Evolutionary conservation across 805 yeast genomes (phyloP).

Genomic region (Wickerhamomyces tratensis): DNA sequence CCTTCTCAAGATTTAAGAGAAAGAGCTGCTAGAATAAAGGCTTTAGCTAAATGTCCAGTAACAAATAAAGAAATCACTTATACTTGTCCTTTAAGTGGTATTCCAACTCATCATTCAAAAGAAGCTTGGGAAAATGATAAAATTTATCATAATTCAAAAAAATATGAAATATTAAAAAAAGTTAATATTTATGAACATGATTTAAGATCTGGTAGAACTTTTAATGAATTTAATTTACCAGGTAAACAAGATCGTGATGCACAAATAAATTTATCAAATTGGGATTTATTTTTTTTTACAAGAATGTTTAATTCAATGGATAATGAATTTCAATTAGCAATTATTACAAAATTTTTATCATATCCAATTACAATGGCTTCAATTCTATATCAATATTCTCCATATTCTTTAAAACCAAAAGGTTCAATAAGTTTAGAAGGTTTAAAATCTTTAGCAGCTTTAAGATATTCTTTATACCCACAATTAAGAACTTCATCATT

Average conservation of each 20-base stretch:
- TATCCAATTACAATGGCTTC: conserved; percentile 89
- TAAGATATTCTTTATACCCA: conserved; percentile 85
- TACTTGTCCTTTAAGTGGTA: conserved; percentile 90
- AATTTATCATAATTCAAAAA: conserved; percentile 57
- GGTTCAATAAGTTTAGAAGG: conserved; percentile 92
- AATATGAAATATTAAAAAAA: conserved; percentile 67
- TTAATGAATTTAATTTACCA: conserved; percentile 95
- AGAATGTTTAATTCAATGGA: conserved; percentile 94
- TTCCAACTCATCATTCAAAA: conserved; percentile 88
- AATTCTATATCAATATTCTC: conserved; percentile 74
- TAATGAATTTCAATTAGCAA: conserved; percentile 91
- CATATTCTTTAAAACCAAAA: conserved; percentile 70
- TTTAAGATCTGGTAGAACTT: conserved; percentile 83
- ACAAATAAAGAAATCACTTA: conserved; percentile 71
- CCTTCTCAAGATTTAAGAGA: conserved; percentile 83
- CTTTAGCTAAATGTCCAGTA: conserved; percentile 85
- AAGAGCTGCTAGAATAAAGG: conserved; percentile 84
- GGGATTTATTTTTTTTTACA: conserved; percentile 93
- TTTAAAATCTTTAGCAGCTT: conserved; percentile 84
- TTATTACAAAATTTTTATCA: conserved; percentile 87
- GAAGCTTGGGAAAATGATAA: conserved; percentile 84
- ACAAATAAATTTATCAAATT: conserved; percentile 63
- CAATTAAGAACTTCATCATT: conserved; percentile 40
- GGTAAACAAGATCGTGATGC: conserved; percentile 67
- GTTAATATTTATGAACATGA: conserved; percentile 94